Conservation (phyloP, 371 early-diverging fungal genomes). For the Mucor saturninus region DNA sequence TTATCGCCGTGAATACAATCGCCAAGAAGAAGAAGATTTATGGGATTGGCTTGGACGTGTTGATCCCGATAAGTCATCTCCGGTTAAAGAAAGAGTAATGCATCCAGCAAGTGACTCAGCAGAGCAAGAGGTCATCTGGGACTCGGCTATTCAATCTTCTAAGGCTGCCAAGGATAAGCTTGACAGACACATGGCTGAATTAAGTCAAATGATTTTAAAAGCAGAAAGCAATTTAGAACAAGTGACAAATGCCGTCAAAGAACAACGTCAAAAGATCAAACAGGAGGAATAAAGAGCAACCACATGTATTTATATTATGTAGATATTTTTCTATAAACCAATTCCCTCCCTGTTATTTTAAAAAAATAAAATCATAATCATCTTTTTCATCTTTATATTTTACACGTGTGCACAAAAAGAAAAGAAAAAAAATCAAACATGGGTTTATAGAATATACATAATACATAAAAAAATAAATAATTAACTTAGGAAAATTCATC, state of each 20-base stretch:
- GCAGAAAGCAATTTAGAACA: constrained; percentile 29
- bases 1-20: constrained; percentile 9
- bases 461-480: background rate
- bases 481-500: constrained; percentile 6
- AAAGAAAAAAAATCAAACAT: background rate
- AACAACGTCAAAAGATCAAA: constrained; percentile 26
- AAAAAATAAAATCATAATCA: background rate
- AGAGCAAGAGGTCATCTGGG: constrained; percentile 19
- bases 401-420: background rate
- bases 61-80: constrained; percentile 21
- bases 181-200: constrained; percentile 28
- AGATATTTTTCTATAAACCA: background rate
- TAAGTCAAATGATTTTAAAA: constrained; percentile 30
- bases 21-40: constrained; percentile 21
- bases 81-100: constrained; percentile 4
- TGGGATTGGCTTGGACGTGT: constrained; percentile 26
- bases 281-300: constrained; percentile 3
- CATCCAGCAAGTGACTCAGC: background rate
- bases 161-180: constrained; percentile 19
- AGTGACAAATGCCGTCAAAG: constrained; percentile 23
- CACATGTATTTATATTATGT: background rate
- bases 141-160: constrained; percentile 14
- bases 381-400: background rate
- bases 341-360: too few relatives aligned
- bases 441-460: background rate